Conservation (phyloP, 345 rosid genomes). For the Xanthoceras sorbifolium region DNA sequence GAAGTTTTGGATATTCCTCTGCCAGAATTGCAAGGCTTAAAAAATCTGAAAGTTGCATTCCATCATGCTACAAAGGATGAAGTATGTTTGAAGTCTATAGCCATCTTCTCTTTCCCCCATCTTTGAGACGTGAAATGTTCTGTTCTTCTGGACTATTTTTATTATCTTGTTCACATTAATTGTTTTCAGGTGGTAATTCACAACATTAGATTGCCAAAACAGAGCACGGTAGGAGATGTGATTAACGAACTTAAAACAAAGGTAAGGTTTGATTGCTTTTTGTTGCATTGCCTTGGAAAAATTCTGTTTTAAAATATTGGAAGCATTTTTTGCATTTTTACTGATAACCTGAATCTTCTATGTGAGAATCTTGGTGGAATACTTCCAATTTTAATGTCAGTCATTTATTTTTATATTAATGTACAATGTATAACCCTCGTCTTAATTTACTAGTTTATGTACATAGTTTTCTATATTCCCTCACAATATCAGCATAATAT, state of each 20-base stretch:
- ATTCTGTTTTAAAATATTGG: not conserved
- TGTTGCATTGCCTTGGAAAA: not conserved
- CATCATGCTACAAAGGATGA: slow-evolving; percentile 86
- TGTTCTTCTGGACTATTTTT: slow-evolving; percentile 10
- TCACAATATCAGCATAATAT: not conserved
- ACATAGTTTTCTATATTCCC: not conserved
- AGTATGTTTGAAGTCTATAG: slow-evolving; percentile 37
- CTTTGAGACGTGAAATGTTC: not conserved
- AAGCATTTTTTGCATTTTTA: not conserved
- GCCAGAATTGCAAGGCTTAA: slow-evolving; percentile 92
- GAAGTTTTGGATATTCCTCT: slow-evolving; percentile 99
- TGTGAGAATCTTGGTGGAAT: not conserved
- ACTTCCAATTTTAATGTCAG: not conserved
- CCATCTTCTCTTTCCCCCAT: slow-evolving; percentile 11
- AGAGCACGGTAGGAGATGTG: slow-evolving; percentile 93
- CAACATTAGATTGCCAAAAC: slow-evolving; percentile 91
- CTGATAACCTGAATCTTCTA: not conserved
- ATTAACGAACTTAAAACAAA: slow-evolving; percentile 85
- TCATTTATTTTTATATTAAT: not conserved
- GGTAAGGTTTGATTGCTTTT: slow-evolving; percentile 39
- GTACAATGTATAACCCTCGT: not conserved
- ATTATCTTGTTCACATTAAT: slow-evolving; percentile 14
- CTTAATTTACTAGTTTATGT: not conserved
- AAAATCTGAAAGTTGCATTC: slow-evolving; percentile 89
- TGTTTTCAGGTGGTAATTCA: slow-evolving; percentile 66